Conservation (phyloP, 2,329 filamentous ascomycete species). For the Eurotiales sp. region DNA sequence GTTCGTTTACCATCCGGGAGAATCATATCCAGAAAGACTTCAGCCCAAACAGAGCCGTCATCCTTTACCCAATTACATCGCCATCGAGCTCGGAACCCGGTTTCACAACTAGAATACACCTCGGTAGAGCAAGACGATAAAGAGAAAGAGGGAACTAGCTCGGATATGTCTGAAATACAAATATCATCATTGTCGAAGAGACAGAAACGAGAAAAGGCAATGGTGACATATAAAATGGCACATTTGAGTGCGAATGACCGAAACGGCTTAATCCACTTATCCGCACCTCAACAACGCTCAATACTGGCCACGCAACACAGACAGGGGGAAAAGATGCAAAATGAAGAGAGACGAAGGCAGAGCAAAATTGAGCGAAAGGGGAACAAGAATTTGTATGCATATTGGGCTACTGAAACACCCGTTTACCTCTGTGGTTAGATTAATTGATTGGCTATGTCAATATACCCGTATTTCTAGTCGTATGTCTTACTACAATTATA, state of each 20-base stretch:
- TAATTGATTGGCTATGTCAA: background rate
- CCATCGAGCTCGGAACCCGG: background rate
- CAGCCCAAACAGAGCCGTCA: conserved; percentile 5
- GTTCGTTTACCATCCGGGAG: conserved; percentile 12
- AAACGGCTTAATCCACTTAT: conserved; percentile 8
- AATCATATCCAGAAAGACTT: conserved; percentile 8
- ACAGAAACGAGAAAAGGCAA: conserved; percentile 7
- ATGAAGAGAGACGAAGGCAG: conserved; percentile 10
- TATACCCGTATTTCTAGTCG: too few relatives aligned
- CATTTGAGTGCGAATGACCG: conserved; percentile 7
- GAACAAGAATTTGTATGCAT: conserved; percentile 15
- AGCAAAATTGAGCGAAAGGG: conserved; percentile 7
- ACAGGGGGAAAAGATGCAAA: conserved; percentile 5
- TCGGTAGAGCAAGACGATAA: background rate
- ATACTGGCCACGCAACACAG: conserved; percentile 7
- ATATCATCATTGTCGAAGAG: background rate
- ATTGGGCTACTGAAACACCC: conserved; percentile 13
- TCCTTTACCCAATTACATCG: conserved; percentile 1
- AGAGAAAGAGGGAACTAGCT: background rate
- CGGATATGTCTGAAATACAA: background rate
- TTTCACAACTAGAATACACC: conserved; percentile 4
- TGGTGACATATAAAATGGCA: conserved; percentile 1
- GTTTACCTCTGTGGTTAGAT: conserved; percentile 12
- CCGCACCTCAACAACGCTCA: conserved; percentile 6
- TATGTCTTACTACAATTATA: too few relatives aligned